Percentiles rank a stretch among this genome's conserved stretches.
Evolutionary conservation across 2,329 filamentous ascomycete species (phyloP).

Genomic region (Fusarium torreyae): DNA sequence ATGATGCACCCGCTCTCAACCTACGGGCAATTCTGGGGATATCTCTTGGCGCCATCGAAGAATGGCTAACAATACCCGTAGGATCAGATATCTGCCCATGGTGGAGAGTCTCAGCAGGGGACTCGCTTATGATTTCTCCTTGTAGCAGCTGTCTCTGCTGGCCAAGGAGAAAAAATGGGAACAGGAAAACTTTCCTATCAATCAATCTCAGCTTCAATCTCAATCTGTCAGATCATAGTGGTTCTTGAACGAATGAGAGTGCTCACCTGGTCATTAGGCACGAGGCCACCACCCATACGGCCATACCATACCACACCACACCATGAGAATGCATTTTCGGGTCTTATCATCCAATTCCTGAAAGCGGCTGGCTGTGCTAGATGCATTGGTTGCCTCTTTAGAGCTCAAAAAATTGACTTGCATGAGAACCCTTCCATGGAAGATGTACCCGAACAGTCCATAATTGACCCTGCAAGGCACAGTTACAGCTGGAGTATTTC

Average conservation of each 20-base stretch:
- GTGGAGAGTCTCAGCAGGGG: conserved; percentile 21
- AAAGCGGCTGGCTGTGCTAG: conserved; percentile 34
- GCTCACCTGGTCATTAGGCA: conserved; percentile 36
- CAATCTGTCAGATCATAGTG: conserved; percentile 47
- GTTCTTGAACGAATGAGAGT: conserved; percentile 40
- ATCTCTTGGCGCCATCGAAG: conserved; percentile 49
- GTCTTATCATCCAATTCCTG: conserved; percentile 34
- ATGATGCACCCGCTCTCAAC: conserved; percentile 27
- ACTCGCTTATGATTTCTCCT: conserved; percentile 33
- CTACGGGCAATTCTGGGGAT: conserved; percentile 47
- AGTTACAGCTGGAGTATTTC: conserved; percentile 8
- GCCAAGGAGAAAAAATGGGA: conserved; percentile 19
- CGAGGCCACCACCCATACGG: conserved; percentile 24
- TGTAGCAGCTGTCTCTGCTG: conserved; percentile 1
- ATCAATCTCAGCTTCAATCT: conserved; percentile 10
- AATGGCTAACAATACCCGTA: conserved; percentile 19
- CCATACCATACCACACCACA: conserved; percentile 28
- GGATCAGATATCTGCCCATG: conserved; percentile 33
- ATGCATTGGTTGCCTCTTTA: conserved; percentile 39
- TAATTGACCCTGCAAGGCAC: conserved; percentile 41
- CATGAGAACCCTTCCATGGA: conserved; percentile 27
- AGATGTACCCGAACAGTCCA: conserved; percentile 17
- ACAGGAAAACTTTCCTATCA: conserved; percentile 29
- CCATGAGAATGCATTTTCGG: conserved; percentile 14
- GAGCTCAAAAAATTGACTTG: conserved; percentile 37